These are phyloP conservation scores for Protomyces lactucae-debilis DNA, from an alignment of 1,139 yeast species.

Conservation along the genomic window DNA sequence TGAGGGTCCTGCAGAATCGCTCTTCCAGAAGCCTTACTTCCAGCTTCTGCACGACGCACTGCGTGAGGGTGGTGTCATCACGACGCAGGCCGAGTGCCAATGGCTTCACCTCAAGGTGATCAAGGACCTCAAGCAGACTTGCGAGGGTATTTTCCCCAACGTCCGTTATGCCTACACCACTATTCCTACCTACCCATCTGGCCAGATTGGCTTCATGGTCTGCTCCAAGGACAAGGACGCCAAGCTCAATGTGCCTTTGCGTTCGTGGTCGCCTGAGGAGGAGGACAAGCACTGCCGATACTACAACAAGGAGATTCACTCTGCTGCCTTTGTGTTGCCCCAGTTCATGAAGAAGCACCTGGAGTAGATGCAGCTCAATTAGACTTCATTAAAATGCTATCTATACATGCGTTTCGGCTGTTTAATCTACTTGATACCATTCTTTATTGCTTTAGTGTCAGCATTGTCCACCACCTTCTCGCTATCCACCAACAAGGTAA, in stretches of 20 bases:
- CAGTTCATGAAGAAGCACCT: constrained; percentile 63
- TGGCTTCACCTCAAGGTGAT: constrained; percentile 80
- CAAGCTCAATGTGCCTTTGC: constrained; percentile 53
- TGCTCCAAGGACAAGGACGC: constrained; percentile 60
- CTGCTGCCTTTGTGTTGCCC: constrained; percentile 78
- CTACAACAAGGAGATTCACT: constrained; percentile 68
- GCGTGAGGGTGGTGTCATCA: constrained; percentile 68
- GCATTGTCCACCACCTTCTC: not conserved
- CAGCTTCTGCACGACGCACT: constrained; percentile 64
- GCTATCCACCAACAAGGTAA: constrained; percentile 8
- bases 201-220: constrained; percentile 83
- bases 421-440: not conserved
- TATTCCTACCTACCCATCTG: constrained; percentile 87
- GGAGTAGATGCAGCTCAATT: constrained; percentile 28
- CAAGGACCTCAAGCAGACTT: constrained; percentile 54
- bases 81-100: constrained; percentile 85
- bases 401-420: not conserved
- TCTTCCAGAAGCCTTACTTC: constrained; percentile 81
- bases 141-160: constrained; percentile 65
- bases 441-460: not conserved
- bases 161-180: constrained; percentile 64
- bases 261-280: constrained; percentile 47
- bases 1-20: constrained; percentile 95
- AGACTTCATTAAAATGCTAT: not conserved
- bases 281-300: constrained; percentile 60